Evolutionary conservation across 257 asterid species (phyloP).

Genomic region (Nicotiana tomentosiformis): DNA sequence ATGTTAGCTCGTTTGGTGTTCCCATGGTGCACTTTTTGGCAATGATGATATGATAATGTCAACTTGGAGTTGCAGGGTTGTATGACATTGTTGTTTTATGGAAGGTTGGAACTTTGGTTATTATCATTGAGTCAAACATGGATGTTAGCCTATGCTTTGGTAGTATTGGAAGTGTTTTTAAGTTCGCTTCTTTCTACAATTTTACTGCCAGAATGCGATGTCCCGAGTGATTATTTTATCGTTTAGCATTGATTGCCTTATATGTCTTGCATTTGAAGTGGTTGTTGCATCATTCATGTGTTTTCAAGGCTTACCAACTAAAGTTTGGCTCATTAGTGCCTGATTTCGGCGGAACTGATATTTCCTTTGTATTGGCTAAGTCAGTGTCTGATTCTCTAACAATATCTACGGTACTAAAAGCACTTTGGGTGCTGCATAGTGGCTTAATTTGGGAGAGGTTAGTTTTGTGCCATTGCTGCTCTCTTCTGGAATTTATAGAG

Average conservation of each 20-base stretch:
- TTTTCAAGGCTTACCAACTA: neutral
- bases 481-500: neutral
- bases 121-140: neutral
- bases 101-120: neutral
- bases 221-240: neutral
- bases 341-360: neutral
- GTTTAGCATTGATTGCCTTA: neutral
- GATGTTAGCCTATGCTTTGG: neutral
- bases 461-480: neutral
- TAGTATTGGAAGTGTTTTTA: neutral
- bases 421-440: neutral
- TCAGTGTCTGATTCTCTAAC: neutral
- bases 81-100: neutral
- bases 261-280: neutral
- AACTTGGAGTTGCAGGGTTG: neutral
- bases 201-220: neutral
- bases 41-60: neutral
- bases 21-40: neutral
- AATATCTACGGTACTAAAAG: neutral
- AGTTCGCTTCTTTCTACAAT: neutral
- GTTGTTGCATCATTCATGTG: neutral
- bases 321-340: neutral
- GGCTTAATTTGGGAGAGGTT: neutral
- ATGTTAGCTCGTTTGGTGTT: neutral
- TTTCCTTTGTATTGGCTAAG: neutral